Evolutionary conservation across 495 filamentous ascomycete genomes (phyloP), one percentile per base, ranked within the genome.

Genomic region (Thozetella sp.): DNA sequence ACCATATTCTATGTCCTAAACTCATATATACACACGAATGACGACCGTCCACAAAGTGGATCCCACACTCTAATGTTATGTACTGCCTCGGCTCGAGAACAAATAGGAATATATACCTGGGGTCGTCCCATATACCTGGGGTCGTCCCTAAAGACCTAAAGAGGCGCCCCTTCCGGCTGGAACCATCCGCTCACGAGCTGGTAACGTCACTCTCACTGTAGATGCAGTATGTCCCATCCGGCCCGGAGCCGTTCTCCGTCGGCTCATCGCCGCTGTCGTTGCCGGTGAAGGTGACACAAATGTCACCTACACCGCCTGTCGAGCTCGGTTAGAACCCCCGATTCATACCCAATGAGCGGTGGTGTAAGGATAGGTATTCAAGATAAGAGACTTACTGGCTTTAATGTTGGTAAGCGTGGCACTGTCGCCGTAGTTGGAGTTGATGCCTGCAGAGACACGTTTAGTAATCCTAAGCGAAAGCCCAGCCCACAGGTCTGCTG

Each of bases 361-460:
- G 1, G 3, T 59, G 46, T 22, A 27, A 0, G 24, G 6, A 2
- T 20, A 40, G 23, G 61, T 65, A n/a, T n/a, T n/a, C n/a, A n/a
- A n/a, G n/a, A n/a, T n/a, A n/a, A n/a, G 30, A 37, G 12, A 48
- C 43, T 48, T 48, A 48, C 43, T 48, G 43, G 43, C 43, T n/a
- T 48, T 48, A n/a, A 20, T 48, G 43, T 61, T 61, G 11, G 30
- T 25, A 45, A 64, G 37, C 13, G 67, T 72, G 25, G 74, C 76
- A 17, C 70, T 70, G 58, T 78, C 76, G 23, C 75, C 76, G 43
- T 69, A 75, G 71, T 80, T 81, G 19, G 72, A 72, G 68, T 81
- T 81, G 66, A 81, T 81, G 30, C 43, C 43, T 48, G 20, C 30
- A n/a, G n/a, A n/a, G n/a, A n/a, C n/a, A n/a, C n/a, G n/a, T n/a